phyloP scores from a whole-genome alignment of 257 asterid genomes.

The Petunia axillaris region DNA sequence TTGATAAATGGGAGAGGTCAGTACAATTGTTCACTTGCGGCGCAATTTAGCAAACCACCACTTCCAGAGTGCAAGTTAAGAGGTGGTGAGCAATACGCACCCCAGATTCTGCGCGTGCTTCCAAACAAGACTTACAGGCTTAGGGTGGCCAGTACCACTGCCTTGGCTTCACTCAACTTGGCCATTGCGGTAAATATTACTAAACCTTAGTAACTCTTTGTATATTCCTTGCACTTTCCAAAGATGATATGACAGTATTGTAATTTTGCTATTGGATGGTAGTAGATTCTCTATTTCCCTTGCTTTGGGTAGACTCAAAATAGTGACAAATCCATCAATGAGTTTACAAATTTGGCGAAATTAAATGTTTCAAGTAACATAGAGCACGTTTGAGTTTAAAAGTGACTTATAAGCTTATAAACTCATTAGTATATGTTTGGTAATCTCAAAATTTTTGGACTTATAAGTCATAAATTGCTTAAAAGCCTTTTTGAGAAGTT shows the following conservation, averaged over 20 bases:
- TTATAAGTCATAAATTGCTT: too few species aligned
- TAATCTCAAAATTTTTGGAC: too few species aligned
- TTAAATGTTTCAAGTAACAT: too few species aligned
- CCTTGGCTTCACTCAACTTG: constrained; percentile 77
- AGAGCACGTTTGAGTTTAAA: too few species aligned
- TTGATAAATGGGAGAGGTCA: constrained; percentile 92
- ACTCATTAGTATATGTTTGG: too few species aligned
- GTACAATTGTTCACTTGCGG: constrained; percentile 78
- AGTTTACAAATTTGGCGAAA: too few species aligned
- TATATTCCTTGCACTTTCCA: background rate
- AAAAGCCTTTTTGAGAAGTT: too few species aligned
- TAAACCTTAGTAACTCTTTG: background rate
- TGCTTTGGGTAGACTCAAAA: background rate
- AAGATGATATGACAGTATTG: background rate
- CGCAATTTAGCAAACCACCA: constrained; percentile 45
- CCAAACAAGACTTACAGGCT: constrained; percentile 86
- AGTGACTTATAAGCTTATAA: too few species aligned
- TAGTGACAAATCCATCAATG: too few species aligned
- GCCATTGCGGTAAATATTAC: constrained; percentile 70
- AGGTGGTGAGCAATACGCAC: constrained; percentile 73
- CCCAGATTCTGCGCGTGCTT: constrained; percentile 58
- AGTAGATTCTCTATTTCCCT: background rate
- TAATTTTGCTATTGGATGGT: constrained; percentile 7
- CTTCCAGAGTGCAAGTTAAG: constrained; percentile 53
- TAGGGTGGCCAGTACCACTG: constrained; percentile 79